Evolutionary conservation across 2,329 filamentous ascomycete species (phyloP).

Genomic region (Corynespora cassiicola): DNA sequence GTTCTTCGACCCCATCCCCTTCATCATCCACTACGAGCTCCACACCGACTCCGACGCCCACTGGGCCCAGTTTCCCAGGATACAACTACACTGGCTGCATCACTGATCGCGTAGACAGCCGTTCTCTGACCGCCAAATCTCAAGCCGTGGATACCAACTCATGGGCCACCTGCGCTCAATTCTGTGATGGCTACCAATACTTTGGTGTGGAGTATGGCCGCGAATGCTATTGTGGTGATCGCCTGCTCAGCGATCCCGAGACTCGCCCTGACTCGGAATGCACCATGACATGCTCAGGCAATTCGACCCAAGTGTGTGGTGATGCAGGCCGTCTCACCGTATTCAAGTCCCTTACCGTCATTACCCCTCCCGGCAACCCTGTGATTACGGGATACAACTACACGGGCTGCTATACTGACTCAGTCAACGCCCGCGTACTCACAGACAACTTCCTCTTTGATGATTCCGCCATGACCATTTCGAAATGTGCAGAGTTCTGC

Average conservation of each 20-base stretch:
- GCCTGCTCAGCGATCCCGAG: slow-evolving; percentile 34
- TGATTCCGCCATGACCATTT: slow-evolving; percentile 18
- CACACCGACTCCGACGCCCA: slow-evolving; percentile 7
- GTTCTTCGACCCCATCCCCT: slow-evolving; percentile 2
- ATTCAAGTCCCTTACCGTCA: slow-evolving; percentile 18
- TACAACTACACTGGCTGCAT: slow-evolving; percentile 30
- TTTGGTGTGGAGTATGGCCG: slow-evolving; percentile 32
- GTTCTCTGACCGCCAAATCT: slow-evolving; percentile 19
- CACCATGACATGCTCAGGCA: slow-evolving; percentile 24
- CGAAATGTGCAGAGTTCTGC: slow-evolving; percentile 19
- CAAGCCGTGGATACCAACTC: slow-evolving; percentile 12
- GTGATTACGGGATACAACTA: slow-evolving; percentile 21
- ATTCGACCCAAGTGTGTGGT: slow-evolving; percentile 20
- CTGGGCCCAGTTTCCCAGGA: slow-evolving; percentile 17
- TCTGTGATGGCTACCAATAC: slow-evolving; percentile 26
- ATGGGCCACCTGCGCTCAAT: slow-evolving; percentile 22
- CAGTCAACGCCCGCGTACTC: slow-evolving; percentile 21
- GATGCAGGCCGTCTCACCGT: slow-evolving; percentile 22
- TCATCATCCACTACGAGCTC: slow-evolving; percentile 3
- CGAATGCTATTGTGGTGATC: slow-evolving; percentile 47
- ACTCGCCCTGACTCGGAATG: slow-evolving; percentile 19
- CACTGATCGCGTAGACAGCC: slow-evolving; percentile 17
- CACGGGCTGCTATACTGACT: slow-evolving; percentile 29
- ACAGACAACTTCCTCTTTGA: slow-evolving; percentile 1
- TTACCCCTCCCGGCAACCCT: slow-evolving; percentile 15